A percentile compares a stretch with the other conserved stretches of the same genome.
These are phyloP conservation scores for Ceratobasidium sp. DNA, from an alignment of 1,284 basidiomycete species.

Conservation along the genomic window DNA sequence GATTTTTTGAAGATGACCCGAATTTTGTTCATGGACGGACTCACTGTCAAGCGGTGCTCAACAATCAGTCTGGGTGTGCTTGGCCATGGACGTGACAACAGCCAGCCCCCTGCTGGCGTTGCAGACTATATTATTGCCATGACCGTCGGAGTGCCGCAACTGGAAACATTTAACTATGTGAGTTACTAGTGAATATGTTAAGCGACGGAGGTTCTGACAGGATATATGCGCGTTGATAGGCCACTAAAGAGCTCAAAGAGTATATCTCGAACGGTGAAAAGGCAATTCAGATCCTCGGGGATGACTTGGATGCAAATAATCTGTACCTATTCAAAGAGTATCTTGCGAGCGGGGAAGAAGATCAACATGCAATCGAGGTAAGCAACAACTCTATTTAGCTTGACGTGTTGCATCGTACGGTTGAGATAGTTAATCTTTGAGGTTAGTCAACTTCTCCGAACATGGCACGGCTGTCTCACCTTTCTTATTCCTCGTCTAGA, in stretches of 20 bases:
- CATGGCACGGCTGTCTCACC: neutral
- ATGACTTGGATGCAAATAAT: constrained; percentile 57
- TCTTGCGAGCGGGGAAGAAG: constrained; percentile 60
- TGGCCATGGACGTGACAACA: constrained; percentile 22
- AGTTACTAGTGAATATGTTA: constrained; percentile 8
- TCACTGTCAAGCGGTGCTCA: constrained; percentile 49
- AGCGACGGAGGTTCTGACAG: neutral
- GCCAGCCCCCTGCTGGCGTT: constrained; percentile 22
- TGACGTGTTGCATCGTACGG: constrained; percentile 33
- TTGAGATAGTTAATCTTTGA: constrained; percentile 42
- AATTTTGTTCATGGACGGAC: constrained; percentile 49
- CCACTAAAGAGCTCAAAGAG: constrained; percentile 47
- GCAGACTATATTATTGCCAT: constrained; percentile 48
- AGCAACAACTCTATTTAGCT: constrained; percentile 47
- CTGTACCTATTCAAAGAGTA: constrained; percentile 62
- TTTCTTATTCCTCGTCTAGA: neutral
- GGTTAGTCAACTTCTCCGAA: constrained; percentile 2
- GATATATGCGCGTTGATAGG: constrained; percentile 35
- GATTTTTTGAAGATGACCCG: constrained; percentile 50
- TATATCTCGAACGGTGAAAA: constrained; percentile 51
- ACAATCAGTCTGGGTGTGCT: constrained; percentile 46
- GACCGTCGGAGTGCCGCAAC: constrained; percentile 46
- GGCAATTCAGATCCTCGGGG: constrained; percentile 55
- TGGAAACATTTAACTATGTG: constrained; percentile 48
- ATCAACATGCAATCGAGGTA: constrained; percentile 60